A percentile compares a stretch with the other conserved stretches of the same genome.
Evolutionary conservation across 805 yeast species (phyloP).

Genomic region (Groenewaldozyma tartarivorans): DNA sequence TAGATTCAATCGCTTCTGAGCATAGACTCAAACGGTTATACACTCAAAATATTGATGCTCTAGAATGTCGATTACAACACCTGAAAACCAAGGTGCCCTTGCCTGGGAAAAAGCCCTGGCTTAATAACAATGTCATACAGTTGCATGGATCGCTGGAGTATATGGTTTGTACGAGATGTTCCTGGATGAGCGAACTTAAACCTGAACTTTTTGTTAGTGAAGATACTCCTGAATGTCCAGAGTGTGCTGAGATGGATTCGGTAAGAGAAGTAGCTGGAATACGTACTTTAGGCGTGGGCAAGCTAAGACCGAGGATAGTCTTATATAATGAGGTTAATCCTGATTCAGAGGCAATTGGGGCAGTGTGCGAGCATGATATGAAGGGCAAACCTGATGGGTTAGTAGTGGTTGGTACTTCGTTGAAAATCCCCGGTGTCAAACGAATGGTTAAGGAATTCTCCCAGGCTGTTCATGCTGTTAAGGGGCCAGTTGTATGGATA

Average conservation of each 20-base stretch:
- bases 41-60: slow-evolving; percentile 81
- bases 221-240: slow-evolving; percentile 48
- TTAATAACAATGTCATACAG: slow-evolving; percentile 54
- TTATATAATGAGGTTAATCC: slow-evolving; percentile 73
- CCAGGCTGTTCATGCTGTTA: slow-evolving; percentile 43
- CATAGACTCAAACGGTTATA: slow-evolving; percentile 64
- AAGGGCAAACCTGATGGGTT: slow-evolving; percentile 63
- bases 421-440: slow-evolving; percentile 69
- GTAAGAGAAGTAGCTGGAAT: slow-evolving; percentile 53
- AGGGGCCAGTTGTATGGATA: slow-evolving; percentile 54
- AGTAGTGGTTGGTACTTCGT: slow-evolving; percentile 74
- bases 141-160: slow-evolving; percentile 73
- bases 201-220: slow-evolving; percentile 39
- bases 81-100: slow-evolving; percentile 45
- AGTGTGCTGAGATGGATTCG: slow-evolving; percentile 50
- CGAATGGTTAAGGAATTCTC: slow-evolving; percentile 53
- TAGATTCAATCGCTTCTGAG: slow-evolving; percentile 50
- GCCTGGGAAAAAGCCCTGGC: slow-evolving; percentile 31
- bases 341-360: slow-evolving; percentile 80
- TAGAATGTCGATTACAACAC: slow-evolving; percentile 51
- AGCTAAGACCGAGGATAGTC: slow-evolving; percentile 56
- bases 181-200: slow-evolving; percentile 44
- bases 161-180: slow-evolving; percentile 72
- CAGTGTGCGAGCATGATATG: slow-evolving; percentile 58
- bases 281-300: slow-evolving; percentile 53